A percentile compares a stretch with the other conserved stretches of the same genome.
These are phyloP conservation scores for Lactarius deliciosus DNA, from an alignment of 768 basidiomycete species.

Conservation along the genomic window DNA sequence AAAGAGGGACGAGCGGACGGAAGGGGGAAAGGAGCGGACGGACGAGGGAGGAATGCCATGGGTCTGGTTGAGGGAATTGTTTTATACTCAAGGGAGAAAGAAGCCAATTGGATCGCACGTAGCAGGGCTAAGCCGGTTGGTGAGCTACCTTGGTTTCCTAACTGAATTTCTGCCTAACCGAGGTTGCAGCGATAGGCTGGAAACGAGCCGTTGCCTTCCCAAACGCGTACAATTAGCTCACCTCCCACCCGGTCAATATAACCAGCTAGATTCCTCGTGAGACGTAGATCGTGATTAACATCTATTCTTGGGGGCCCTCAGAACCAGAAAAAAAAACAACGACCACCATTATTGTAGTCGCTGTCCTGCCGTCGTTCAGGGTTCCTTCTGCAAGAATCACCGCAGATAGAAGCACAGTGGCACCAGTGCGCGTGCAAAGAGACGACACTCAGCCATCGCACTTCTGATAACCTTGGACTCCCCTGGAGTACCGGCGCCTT, in stretches of 20 bases:
- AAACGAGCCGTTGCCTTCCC: neutral
- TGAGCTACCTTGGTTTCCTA: neutral
- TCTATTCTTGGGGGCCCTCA: neutral
- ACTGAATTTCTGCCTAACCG: neutral
- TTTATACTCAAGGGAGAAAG: neutral
- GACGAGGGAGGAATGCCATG: neutral
- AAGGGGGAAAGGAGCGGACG: neutral
- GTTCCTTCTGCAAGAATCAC: neutral
- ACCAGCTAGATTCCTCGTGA: neutral
- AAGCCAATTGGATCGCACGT: neutral
- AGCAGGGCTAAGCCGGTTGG: neutral
- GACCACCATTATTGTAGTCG: neutral
- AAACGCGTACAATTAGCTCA: neutral
- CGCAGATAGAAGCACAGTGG: neutral
- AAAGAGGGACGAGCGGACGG: neutral
- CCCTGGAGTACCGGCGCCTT: neutral
- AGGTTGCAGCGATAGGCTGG: neutral
- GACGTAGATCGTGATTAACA: neutral
- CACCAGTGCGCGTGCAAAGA: neutral
- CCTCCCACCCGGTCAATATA: neutral
- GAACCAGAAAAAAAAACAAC: neutral
- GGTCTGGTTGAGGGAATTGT: neutral
- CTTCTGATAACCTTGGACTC: neutral
- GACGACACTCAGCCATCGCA: neutral
- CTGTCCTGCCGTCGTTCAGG: neutral